Conservation (phyloP, 2,329 filamentous ascomycete species). For the Microcyclospora pomicola region DNA sequence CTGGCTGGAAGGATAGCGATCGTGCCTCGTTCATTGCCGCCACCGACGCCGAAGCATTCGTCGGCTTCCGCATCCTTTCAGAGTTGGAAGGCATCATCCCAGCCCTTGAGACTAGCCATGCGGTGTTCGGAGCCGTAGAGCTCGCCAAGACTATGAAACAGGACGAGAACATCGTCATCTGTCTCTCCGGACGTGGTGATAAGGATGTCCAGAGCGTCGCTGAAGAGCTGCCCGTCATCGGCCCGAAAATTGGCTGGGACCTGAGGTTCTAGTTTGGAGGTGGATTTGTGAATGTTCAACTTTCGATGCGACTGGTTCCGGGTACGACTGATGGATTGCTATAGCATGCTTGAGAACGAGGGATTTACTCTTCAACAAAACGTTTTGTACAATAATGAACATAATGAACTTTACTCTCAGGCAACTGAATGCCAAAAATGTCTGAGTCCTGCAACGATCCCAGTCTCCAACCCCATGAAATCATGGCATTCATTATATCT, state of each 20-base stretch:
- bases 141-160: slow-evolving; percentile 85
- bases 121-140: slow-evolving; percentile 76
- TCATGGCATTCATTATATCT: too few species aligned
- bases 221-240: slow-evolving; percentile 76
- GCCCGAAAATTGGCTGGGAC: slow-evolving; percentile 70
- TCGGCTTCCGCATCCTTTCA: slow-evolving; percentile 70
- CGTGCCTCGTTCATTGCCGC: slow-evolving; percentile 82
- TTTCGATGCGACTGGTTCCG: background rate
- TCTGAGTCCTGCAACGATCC: too few species aligned
- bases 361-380: background rate
- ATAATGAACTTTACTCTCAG: background rate
- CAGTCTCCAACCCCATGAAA: too few species aligned
- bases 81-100: slow-evolving; percentile 95
- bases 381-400: background rate
- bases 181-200: slow-evolving; percentile 82
- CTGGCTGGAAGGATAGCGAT: slow-evolving; percentile 79
- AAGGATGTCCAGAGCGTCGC: slow-evolving; percentile 99
- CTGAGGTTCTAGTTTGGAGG: slow-evolving; percentile 32
- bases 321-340: background rate
- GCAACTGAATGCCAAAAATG: background rate
- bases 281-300: background rate
- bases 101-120: slow-evolving; percentile 85
- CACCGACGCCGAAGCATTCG: slow-evolving; percentile 80
- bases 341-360: background rate
- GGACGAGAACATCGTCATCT: slow-evolving; percentile 84